Percentiles rank a stretch among this genome's conserved stretches.
phyloP scores from a whole-genome alignment of 2,329 filamentous ascomycete genomes.

The Aspergillus quadricinctus region DNA sequence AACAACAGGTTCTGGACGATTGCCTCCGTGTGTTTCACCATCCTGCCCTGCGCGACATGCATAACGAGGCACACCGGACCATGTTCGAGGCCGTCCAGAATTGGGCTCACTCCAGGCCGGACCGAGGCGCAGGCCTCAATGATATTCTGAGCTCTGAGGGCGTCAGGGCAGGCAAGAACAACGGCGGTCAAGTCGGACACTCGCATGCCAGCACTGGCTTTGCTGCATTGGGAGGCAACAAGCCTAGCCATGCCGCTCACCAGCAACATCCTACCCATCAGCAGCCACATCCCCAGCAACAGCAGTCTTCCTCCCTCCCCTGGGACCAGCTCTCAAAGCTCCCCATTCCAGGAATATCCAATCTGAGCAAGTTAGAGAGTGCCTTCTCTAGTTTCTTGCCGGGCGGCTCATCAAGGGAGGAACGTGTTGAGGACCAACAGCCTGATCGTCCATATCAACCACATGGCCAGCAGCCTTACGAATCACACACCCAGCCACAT shows the following conservation, averaged over 20 bases:
- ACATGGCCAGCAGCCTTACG: slow-evolving; percentile 5
- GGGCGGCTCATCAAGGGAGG: slow-evolving; percentile 21
- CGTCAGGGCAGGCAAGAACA: slow-evolving; percentile 75
- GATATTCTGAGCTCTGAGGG: slow-evolving; percentile 75
- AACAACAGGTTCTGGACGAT: slow-evolving; percentile 79
- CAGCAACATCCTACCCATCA: slow-evolving; percentile 17
- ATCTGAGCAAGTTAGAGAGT: slow-evolving; percentile 31
- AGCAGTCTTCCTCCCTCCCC: slow-evolving; percentile 23
- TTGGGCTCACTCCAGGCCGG: slow-evolving; percentile 70
- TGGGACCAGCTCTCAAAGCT: slow-evolving; percentile 30
- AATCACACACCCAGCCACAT: slow-evolving; percentile 4
- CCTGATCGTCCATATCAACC: slow-evolving; percentile 3
- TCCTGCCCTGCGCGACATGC: slow-evolving; percentile 72
- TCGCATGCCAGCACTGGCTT: slow-evolving; percentile 28
- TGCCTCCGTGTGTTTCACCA: slow-evolving; percentile 85
- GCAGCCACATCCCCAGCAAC: slow-evolving; percentile 18
- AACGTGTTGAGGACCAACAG: slow-evolving; percentile 9
- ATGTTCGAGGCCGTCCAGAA: slow-evolving; percentile 85
- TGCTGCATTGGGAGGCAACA: slow-evolving; percentile 20
- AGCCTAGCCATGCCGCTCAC: slow-evolving; percentile 13
- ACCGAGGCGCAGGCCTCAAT: slow-evolving; percentile 65
- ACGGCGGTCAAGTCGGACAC: slow-evolving; percentile 26
- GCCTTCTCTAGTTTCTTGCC: slow-evolving; percentile 28
- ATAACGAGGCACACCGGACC: slow-evolving; percentile 71
- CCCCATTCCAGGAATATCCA: slow-evolving; percentile 36